A percentile compares a stretch with the other conserved stretches of the same genome.
Evolutionary conservation across 163 green algal species (phyloP).

Genomic region (Chlamydomonas reinhardtii): DNA sequence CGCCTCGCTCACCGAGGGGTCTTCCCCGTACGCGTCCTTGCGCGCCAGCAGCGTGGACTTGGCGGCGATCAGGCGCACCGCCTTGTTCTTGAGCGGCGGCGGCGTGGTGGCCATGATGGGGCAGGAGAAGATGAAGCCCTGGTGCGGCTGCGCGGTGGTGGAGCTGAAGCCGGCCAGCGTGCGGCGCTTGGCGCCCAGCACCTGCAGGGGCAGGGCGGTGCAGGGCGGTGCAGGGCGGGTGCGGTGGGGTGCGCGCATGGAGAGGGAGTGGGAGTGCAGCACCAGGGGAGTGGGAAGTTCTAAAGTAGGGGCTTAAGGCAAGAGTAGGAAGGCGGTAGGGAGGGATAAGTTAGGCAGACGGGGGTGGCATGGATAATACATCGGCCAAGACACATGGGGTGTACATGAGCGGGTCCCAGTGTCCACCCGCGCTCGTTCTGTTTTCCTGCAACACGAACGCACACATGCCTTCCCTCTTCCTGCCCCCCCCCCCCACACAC

Average conservation of each 20-base stretch:
- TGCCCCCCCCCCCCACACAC: no score
- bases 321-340: no score
- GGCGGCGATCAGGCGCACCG: conserved; percentile 83
- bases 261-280: no score
- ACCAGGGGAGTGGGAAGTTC: no score
- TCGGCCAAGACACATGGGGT: no score
- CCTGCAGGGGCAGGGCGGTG: conserved; percentile 61
- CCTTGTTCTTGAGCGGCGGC: conserved; percentile 82
- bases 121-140: conserved; percentile 85
- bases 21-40: conserved; percentile 91
- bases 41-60: conserved; percentile 96
- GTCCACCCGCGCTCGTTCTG: no score
- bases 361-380: no score
- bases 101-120: conserved; percentile 85
- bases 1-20: conserved; percentile 57
- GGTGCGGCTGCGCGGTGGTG: conserved; percentile 80
- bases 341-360: no score
- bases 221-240: not conserved
- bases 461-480: no score
- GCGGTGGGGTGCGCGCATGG: not conserved
- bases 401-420: no score
- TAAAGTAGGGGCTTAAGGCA: no score
- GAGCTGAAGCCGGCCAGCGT: conserved; percentile 88
- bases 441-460: no score
- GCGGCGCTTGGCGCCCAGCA: conserved; percentile 92